Conservation (phyloP, 2,329 filamentous ascomycete genomes). For the Xenoacremonium recifei region DNA sequence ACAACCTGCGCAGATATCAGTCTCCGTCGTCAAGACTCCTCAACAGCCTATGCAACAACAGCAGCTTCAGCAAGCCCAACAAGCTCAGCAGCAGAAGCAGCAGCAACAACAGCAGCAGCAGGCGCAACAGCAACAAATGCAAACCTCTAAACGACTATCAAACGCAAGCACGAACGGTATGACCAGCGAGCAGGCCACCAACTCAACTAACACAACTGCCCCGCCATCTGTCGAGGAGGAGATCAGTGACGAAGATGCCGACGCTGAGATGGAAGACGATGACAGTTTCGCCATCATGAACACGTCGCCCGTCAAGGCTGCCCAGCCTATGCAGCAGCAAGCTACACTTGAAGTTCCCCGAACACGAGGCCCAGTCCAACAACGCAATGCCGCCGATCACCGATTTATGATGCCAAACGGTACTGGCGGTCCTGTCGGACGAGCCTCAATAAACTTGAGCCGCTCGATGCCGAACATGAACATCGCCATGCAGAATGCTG, state of each 20-base stretch:
- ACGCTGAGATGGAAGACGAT: slow-evolving; percentile 58
- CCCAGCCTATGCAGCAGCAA: slow-evolving; percentile 39
- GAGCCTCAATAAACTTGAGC: slow-evolving; percentile 39
- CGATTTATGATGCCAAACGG: slow-evolving; percentile 45
- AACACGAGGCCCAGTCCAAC: slow-evolving; percentile 37
- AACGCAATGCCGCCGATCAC: slow-evolving; percentile 31
- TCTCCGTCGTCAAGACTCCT: slow-evolving; percentile 18
- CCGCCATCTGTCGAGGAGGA: slow-evolving; percentile 45
- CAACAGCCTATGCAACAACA: slow-evolving; percentile 16
- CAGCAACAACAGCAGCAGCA: slow-evolving; percentile 16
- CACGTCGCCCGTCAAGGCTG: slow-evolving; percentile 37
- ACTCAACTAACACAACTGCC: slow-evolving; percentile 32
- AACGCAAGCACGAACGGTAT: slow-evolving; percentile 34
- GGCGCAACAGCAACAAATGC: slow-evolving; percentile 22
- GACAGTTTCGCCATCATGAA: slow-evolving; percentile 53
- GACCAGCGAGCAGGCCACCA: slow-evolving; percentile 33
- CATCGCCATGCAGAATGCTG: slow-evolving; percentile 37
- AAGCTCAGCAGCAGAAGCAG: slow-evolving; percentile 16
- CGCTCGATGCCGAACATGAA: slow-evolving; percentile 48
- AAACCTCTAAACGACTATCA: slow-evolving; percentile 27
- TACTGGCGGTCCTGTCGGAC: slow-evolving; percentile 32
- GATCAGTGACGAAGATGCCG: slow-evolving; percentile 44
- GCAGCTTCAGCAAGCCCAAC: slow-evolving; percentile 6
- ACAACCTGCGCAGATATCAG: slow-evolving; percentile 10
- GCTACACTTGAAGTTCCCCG: slow-evolving; percentile 43